Conservation (phyloP, 2,329 filamentous ascomycete species). For the Sarocladium brachiariae region DNA sequence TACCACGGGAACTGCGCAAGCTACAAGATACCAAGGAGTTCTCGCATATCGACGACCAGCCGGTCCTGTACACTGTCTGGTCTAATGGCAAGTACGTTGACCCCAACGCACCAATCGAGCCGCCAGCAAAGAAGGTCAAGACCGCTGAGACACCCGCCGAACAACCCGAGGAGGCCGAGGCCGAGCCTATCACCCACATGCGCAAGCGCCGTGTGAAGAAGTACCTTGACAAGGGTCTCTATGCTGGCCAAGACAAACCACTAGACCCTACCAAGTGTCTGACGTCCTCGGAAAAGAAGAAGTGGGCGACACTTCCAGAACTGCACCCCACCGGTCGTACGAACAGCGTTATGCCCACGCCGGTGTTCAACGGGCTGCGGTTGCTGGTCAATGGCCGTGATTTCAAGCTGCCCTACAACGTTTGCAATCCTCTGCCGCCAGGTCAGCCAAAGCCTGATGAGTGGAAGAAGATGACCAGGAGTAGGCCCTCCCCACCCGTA, state of each 20-base stretch:
- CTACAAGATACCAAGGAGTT: constrained; percentile 59
- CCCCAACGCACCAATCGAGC: constrained; percentile 32
- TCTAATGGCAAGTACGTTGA: constrained; percentile 57
- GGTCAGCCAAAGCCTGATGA: constrained; percentile 89
- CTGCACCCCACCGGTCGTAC: constrained; percentile 37
- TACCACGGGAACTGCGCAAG: constrained; percentile 51
- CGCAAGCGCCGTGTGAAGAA: constrained; percentile 55
- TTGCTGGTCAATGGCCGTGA: constrained; percentile 66
- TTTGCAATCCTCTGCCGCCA: constrained; percentile 79
- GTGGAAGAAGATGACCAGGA: constrained; percentile 87
- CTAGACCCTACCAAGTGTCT: constrained; percentile 40
- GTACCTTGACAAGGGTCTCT: constrained; percentile 78
- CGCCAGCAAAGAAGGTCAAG: constrained; percentile 19
- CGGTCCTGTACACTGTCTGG: constrained; percentile 54
- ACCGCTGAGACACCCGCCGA: constrained; percentile 2
- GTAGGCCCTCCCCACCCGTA: constrained; percentile 42
- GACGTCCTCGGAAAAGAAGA: constrained; percentile 44
- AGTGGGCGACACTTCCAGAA: constrained; percentile 39
- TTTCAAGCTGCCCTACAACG: constrained; percentile 83
- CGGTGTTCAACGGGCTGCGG: constrained; percentile 70
- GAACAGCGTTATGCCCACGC: constrained; percentile 60
- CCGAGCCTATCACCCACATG: constrained; percentile 28
- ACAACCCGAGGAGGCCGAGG: constrained; percentile 19
- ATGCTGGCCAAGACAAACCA: constrained; percentile 68
- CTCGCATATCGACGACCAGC: constrained; percentile 49